Conservation (phyloP, 2,329 filamentous ascomycete genomes). For the Fusarium graminum region DNA sequence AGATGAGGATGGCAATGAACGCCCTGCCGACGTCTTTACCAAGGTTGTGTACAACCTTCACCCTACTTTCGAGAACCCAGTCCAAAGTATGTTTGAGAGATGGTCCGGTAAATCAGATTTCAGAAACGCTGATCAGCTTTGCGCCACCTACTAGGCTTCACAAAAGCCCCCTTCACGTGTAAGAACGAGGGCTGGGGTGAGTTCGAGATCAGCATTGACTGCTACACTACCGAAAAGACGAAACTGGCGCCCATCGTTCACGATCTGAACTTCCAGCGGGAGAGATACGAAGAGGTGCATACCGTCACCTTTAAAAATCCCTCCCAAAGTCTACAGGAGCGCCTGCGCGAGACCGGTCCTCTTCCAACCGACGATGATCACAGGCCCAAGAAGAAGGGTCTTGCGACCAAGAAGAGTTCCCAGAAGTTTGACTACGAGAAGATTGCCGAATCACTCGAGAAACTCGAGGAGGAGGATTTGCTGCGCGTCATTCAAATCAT, state of each 20-base stretch:
- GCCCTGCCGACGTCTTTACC: conserved; percentile 86
- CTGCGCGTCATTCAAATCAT: conserved; percentile 97
- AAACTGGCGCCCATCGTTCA: conserved; percentile 81
- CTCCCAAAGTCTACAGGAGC: conserved; percentile 82
- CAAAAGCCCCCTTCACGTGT: conserved; percentile 88
- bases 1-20: conserved; percentile 87
- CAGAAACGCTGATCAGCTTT: conserved; percentile 32
- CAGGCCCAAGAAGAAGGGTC: conserved; percentile 70
- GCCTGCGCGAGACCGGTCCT: conserved; percentile 85
- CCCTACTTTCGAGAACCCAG: conserved; percentile 89
- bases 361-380: conserved; percentile 81
- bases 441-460: conserved; percentile 90
- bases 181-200: conserved; percentile 98
- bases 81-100: conserved; percentile 75
- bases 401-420: conserved; percentile 81
- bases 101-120: not conserved
- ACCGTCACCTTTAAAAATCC: conserved; percentile 91
- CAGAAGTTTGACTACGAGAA: conserved; percentile 90
- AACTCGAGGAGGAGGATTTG: conserved; percentile 91
- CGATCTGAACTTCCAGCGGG: conserved; percentile 90
- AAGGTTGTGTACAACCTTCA: conserved; percentile 95
- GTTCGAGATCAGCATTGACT: conserved; percentile 92
- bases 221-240: conserved; percentile 87
- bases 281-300: conserved; percentile 86
- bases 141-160: conserved; percentile 70